Evolutionary conservation across 1,284 basidiomycete species (phyloP).

Genomic region (Apiotrichum mycotoxinovorans): DNA sequence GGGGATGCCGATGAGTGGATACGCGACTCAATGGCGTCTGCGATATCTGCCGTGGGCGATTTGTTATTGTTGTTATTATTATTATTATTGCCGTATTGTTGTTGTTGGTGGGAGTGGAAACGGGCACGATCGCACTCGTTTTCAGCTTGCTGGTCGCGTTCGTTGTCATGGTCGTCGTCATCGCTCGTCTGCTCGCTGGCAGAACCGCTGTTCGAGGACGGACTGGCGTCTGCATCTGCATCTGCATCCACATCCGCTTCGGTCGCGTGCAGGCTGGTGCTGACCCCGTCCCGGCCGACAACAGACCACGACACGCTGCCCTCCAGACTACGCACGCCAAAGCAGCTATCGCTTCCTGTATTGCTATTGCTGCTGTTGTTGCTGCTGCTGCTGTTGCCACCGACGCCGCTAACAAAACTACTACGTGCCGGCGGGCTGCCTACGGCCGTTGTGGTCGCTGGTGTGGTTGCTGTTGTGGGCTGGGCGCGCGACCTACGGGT

Average conservation of each 20-base stretch:
- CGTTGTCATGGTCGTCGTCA: background rate
- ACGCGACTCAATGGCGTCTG: background rate
- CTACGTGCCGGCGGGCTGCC: background rate
- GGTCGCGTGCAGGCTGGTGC: no score
- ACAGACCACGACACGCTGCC: slow-evolving; percentile 11
- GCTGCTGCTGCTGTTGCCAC: background rate
- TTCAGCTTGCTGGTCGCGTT: background rate
- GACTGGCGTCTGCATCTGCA: background rate
- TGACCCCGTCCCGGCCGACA: background rate
- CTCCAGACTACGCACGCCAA: slow-evolving; percentile 30
- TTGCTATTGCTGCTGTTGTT: background rate
- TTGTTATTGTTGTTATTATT: background rate
- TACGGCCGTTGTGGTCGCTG: no score
- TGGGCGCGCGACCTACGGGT: slow-evolving; percentile 11
- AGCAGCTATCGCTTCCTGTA: slow-evolving; percentile 21
- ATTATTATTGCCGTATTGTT: no score
- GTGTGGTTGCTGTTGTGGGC: background rate
- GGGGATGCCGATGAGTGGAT: background rate
- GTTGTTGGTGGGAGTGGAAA: no score
- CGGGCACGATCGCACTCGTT: no score
- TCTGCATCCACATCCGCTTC: no score
- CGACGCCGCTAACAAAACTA: no score
- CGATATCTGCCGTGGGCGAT: background rate
- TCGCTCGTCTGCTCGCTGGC: slow-evolving; percentile 3
- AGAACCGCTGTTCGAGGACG: background rate